These are phyloP conservation scores for Phylloporus scabripes DNA, from an alignment of 768 basidiomycete genomes.

Conservation along the genomic window DNA sequence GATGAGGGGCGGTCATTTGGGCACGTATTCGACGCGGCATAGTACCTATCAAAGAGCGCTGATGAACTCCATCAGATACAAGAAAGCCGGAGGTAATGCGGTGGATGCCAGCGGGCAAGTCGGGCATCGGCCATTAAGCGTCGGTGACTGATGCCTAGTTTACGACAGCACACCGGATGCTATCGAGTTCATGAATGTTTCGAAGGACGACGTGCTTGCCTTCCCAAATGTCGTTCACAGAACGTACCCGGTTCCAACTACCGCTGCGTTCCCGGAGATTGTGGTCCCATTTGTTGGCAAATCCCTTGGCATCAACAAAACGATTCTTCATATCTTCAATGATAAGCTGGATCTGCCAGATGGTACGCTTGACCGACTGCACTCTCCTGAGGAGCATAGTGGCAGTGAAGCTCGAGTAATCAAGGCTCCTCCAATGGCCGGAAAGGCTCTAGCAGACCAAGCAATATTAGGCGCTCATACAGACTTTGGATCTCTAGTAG, in stretches of 20 bases:
- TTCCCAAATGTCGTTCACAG: constrained; percentile 51
- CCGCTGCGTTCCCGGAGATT: constrained; percentile 43
- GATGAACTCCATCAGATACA: constrained; percentile 40
- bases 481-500: constrained; percentile 68
- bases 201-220: constrained; percentile 63
- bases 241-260: constrained; percentile 51
- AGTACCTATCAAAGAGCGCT: neutral
- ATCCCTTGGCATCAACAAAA: constrained; percentile 51
- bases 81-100: constrained; percentile 57
- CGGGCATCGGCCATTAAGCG: neutral
- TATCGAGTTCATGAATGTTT: constrained; percentile 59
- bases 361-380: constrained; percentile 41
- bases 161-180: constrained; percentile 35
- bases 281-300: constrained; percentile 54
- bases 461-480: constrained; percentile 62
- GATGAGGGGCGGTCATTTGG: constrained; percentile 38
- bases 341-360: constrained; percentile 47
- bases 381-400: constrained; percentile 42
- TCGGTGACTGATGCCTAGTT: neutral
- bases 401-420: constrained; percentile 56
- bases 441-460: constrained; percentile 25
- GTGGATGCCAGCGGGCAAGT: constrained; percentile 51
- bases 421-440: constrained; percentile 39
- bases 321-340: constrained; percentile 52
- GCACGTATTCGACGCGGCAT: constrained; percentile 7